phyloP scores from a whole-genome alignment of 2,329 filamentous ascomycete species.

The Geoglossum cookeanum region DNA sequence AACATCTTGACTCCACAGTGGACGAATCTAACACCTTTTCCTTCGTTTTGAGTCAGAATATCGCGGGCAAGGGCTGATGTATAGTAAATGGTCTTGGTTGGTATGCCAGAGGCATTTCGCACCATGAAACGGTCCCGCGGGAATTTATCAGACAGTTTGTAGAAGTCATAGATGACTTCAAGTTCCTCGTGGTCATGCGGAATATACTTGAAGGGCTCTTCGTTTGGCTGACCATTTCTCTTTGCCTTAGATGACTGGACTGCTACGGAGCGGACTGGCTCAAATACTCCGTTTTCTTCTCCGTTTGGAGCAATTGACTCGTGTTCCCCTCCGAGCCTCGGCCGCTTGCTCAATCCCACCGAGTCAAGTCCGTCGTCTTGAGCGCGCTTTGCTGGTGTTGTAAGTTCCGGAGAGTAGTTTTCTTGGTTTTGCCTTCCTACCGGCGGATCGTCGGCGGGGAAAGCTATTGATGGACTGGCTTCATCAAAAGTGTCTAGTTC shows the following conservation, averaged over 20 bases:
- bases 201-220: slow-evolving; percentile 93
- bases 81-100: slow-evolving; percentile 93
- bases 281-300: slow-evolving; percentile 14
- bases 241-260: slow-evolving; percentile 13
- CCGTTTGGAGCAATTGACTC: slow-evolving; percentile 5
- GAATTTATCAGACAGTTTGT: slow-evolving; percentile 66
- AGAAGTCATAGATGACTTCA: slow-evolving; percentile 61
- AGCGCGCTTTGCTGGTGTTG: not conserved
- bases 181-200: slow-evolving; percentile 56
- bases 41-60: slow-evolving; percentile 74
- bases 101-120: slow-evolving; percentile 72
- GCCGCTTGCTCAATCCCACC: not conserved
- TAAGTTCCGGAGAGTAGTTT: slow-evolving; percentile 4
- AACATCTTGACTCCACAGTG: slow-evolving; percentile 98
- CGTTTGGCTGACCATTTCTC: slow-evolving; percentile 35
- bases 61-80: slow-evolving; percentile 68
- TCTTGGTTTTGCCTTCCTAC: slow-evolving; percentile 13
- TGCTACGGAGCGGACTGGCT: slow-evolving; percentile 12
- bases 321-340: slow-evolving; percentile 1
- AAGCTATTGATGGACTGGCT: slow-evolving; percentile 16
- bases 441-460: slow-evolving; percentile 9
- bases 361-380: not conserved
- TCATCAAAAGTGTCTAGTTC: slow-evolving; percentile 15
- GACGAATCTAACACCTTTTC: slow-evolving; percentile 81
- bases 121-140: slow-evolving; percentile 89